Base-by-base conservation (phyloP, 768 basidiomycete species). In the Hortiboletus campestris region DNA sequence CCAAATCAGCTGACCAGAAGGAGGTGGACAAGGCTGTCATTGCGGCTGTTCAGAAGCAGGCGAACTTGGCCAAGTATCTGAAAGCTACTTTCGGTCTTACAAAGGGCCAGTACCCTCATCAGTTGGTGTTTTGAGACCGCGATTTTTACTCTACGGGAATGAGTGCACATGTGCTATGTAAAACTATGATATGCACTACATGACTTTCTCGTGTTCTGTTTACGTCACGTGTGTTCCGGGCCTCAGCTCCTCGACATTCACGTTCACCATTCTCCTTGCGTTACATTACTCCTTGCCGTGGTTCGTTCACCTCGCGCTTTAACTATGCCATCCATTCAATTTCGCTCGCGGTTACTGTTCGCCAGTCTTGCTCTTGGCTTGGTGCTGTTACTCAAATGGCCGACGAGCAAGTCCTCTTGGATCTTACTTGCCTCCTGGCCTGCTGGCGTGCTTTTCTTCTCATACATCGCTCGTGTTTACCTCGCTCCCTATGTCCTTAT, bases 91-190 rank as follows among this genome's bases (percentile, higher is more conserved):
- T 90, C 81, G 94, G 93, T 71, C 82, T 99, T 59, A 93, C 92
- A 65, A 97, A 95, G 83, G 94, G 95, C 58, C 94, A 98, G 79
- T 93, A 82, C 81, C 92, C 97, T 71, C 97, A 99, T 80, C 84
- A 91, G 77, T 73, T 99, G 78, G 83, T 83, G 60, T 98, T 97
- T 82, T 98, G 78, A 81, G 62, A 63, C 49, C 55, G 55, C 49
- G 50, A 51, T 42, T 3, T 46, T 44, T 53, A 50, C 58, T 44
- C 39, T 59, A 51, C 35, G 60, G 51, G 51, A 57, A 43, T 28
- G 49, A 41, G 31, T 42, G 47, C 49, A 49, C 47, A 49, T 49
- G 53, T 61, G 60, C 49, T 49, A 62, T 62, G 60, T 67, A 63
- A 58, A 56, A 29, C 53, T 63, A 70, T 57, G 68, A 60, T 64